A percentile compares a stretch with the other conserved stretches of the same genome.
Evolutionary conservation across 257 asterid genomes (phyloP).

Genomic region (Solanum ossicruentum): DNA sequence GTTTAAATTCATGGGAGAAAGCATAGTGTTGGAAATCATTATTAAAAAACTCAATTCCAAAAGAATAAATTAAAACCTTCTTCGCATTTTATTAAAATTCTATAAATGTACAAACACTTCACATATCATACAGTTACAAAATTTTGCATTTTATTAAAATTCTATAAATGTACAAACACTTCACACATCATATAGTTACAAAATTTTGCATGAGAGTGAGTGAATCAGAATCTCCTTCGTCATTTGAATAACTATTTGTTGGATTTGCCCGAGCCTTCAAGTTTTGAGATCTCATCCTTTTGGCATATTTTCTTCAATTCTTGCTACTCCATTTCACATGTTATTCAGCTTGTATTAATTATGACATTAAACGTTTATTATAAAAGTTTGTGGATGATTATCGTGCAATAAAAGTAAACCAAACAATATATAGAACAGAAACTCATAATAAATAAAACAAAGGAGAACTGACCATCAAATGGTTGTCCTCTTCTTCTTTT

Average conservation of each 20-base stretch:
- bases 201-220: neutral
- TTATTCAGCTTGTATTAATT: neutral
- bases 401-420: neutral
- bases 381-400: neutral
- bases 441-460: neutral
- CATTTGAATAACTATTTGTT: neutral
- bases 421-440: neutral
- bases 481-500: neutral
- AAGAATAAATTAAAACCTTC: neutral
- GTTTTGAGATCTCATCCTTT: neutral
- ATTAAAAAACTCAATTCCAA: no score
- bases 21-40: no score
- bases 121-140: neutral
- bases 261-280: neutral
- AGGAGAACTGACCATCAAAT: conserved; percentile 1
- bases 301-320: neutral
- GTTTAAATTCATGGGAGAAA: no score
- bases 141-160: neutral
- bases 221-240: neutral
- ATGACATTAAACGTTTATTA: neutral
- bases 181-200: neutral
- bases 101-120: neutral
- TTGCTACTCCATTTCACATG: neutral
- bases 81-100: neutral
- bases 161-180: neutral